phyloP scores from a whole-genome alignment of 176 grass and related monocot species.

The Oryza meyeriana region DNA sequence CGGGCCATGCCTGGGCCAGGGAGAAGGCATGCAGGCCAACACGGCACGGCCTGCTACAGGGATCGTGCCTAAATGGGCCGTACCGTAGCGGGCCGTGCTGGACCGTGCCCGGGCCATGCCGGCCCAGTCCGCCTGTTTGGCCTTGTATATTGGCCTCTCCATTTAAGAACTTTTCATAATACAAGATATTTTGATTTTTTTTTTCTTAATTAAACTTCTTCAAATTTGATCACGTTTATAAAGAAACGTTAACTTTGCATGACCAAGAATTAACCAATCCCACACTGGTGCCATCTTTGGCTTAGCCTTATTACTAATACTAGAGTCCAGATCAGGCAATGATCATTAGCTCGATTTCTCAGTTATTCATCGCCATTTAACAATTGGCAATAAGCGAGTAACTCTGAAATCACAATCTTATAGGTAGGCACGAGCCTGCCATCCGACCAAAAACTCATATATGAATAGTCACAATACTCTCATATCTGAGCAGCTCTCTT shows the following conservation, averaged over 20 bases:
- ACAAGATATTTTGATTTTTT: no score
- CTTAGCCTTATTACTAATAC: neutral
- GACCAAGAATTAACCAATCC: neutral
- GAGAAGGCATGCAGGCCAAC: no score
- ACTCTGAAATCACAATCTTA: slow-evolving; percentile 15
- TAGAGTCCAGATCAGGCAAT: neutral
- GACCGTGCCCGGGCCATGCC: no score
- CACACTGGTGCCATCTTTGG: neutral
- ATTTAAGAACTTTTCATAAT: no score
- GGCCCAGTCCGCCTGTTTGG: no score
- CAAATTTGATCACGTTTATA: no score
- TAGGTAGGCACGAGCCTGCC: slow-evolving; percentile 11
- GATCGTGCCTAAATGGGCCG: no score
- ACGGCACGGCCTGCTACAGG: no score
- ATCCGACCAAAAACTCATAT: slow-evolving; percentile 21
- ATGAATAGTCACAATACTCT: neutral
- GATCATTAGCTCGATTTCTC: neutral
- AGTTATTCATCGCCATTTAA: slow-evolving; percentile 29
- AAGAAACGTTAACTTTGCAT: neutral
- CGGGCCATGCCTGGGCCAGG: no score
- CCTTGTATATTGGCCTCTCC: no score
- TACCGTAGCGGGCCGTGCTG: no score
- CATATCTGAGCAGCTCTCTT: neutral
- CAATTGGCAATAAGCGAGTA: slow-evolving; percentile 22
- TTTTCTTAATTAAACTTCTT: no score